phyloP scores from a whole-genome alignment of 768 basidiomycete species.

The Strobilomyces dryophilus region DNA sequence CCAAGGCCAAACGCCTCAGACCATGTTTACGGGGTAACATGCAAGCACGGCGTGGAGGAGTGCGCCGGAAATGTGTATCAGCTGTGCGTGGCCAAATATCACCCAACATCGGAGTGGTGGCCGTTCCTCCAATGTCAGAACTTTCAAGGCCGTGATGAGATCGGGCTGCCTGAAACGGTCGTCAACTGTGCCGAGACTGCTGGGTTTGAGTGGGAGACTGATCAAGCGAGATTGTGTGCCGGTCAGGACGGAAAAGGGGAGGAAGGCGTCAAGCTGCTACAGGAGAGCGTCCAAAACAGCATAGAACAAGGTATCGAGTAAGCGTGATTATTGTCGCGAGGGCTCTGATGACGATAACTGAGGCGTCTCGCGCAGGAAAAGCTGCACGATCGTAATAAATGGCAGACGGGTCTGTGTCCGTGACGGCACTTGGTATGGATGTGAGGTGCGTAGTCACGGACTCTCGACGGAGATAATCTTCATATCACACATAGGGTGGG shows the following conservation, averaged over 20 bases:
- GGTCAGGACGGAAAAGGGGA: conserved; percentile 55
- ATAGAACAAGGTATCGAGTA: conserved; percentile 56
- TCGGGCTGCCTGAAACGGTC: conserved; percentile 66
- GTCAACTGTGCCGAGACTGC: conserved; percentile 59
- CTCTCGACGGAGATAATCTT: conserved; percentile 23
- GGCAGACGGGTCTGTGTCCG: conserved; percentile 65
- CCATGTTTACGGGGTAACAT: conserved; percentile 71
- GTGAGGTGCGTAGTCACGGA: conserved; percentile 51
- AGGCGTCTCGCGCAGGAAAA: conserved; percentile 48
- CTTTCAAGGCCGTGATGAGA: conserved; percentile 50
- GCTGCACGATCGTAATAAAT: conserved; percentile 84
- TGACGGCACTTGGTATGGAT: conserved; percentile 75
- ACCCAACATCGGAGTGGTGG: conserved; percentile 66
- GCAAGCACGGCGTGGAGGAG: conserved; percentile 77
- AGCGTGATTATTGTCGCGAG: conserved; percentile 15
- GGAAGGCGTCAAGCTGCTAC: conserved; percentile 64
- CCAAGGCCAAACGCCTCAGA: conserved; percentile 60
- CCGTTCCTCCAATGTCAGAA: conserved; percentile 80
- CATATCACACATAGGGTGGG: conserved; percentile 51
- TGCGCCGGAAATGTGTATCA: conserved; percentile 90
- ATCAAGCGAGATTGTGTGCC: conserved; percentile 53
- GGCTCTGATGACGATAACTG: conserved; percentile 5
- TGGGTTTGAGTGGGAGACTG: conserved; percentile 64
- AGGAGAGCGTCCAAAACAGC: conserved; percentile 48
- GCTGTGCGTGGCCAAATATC: conserved; percentile 69